A percentile compares a stretch with the other conserved stretches of the same genome.
phyloP scores from a whole-genome alignment of 129 eudicot species.

The Flaveria robusta region DNA sequence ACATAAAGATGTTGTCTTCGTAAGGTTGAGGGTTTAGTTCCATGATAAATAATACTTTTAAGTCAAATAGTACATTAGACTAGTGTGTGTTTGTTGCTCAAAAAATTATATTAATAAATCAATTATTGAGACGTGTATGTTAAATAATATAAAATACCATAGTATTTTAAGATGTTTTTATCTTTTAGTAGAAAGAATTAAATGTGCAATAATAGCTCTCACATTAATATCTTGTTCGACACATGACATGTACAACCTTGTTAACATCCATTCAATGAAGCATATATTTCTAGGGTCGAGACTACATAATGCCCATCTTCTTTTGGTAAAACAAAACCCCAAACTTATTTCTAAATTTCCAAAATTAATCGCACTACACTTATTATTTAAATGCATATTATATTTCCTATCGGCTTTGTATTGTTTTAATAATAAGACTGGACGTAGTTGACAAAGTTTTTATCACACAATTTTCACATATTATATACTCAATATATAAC shows the following conservation, averaged over 20 bases:
- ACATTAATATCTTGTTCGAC: slow-evolving; percentile 8
- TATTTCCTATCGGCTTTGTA: background rate
- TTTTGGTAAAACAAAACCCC: background rate
- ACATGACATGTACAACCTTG: slow-evolving; percentile 24
- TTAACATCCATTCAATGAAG: slow-evolving; percentile 18
- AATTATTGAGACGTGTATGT: no score
- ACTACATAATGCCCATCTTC: slow-evolving; percentile 13
- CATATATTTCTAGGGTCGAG: slow-evolving; percentile 19
- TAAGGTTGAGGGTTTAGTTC: no score
- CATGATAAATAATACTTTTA: no score
- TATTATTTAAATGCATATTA: background rate
- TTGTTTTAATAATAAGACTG: no score
- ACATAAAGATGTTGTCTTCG: no score
- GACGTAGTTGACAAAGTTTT: no score
- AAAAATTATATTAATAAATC: no score
- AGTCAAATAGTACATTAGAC: no score
- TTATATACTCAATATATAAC: no score
- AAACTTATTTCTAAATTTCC: background rate
- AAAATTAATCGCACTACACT: background rate
- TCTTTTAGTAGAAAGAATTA: background rate
- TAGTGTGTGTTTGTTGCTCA: no score
- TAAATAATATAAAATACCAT: background rate
- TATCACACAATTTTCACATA: no score
- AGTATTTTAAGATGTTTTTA: background rate
- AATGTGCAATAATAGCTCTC: background rate